phyloP scores from a whole-genome alignment of 176 grass and related monocot genomes.

The Guadua angustifolia region DNA sequence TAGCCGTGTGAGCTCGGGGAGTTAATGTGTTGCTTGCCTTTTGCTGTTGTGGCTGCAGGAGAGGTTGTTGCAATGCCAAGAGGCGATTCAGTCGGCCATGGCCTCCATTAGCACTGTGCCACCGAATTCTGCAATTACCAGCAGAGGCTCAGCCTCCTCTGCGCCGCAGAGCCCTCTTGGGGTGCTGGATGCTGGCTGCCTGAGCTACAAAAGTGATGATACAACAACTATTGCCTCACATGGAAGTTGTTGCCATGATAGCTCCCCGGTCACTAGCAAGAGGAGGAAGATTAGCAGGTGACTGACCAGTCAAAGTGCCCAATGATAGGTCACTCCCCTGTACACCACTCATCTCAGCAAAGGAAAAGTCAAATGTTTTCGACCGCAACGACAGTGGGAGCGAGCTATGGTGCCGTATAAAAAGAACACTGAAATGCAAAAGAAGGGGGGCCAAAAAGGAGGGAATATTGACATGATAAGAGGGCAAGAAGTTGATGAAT shows the following conservation, averaged over 20 bases:
- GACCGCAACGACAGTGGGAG: constrained; percentile 10
- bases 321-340: constrained; percentile 35
- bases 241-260: constrained; percentile 37
- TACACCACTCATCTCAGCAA: constrained; percentile 33
- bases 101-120: constrained; percentile 48
- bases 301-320: constrained; percentile 40
- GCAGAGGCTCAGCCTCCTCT: constrained; percentile 41
- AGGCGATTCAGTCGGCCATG: constrained; percentile 53
- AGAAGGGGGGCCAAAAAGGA: constrained; percentile 28
- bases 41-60: constrained; percentile 48
- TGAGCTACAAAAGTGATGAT: constrained; percentile 75
- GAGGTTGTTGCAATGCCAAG: constrained; percentile 60
- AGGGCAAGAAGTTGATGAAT: constrained; percentile 46
- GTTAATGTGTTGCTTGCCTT: constrained; percentile 38
- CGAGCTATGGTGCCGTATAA: constrained; percentile 20
- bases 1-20: background rate
- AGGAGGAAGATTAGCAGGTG: constrained; percentile 73
- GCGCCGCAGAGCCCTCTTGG: constrained; percentile 73
- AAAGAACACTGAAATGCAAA: constrained; percentile 23
- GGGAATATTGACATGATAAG: constrained; percentile 44
- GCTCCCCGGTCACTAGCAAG: constrained; percentile 61
- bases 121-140: constrained; percentile 43
- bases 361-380: constrained; percentile 39
- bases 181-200: constrained; percentile 74
- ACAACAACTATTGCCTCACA: constrained; percentile 53